phyloP scores from a whole-genome alignment of 1,284 basidiomycete genomes.

The Clitocybe nebularis region DNA sequence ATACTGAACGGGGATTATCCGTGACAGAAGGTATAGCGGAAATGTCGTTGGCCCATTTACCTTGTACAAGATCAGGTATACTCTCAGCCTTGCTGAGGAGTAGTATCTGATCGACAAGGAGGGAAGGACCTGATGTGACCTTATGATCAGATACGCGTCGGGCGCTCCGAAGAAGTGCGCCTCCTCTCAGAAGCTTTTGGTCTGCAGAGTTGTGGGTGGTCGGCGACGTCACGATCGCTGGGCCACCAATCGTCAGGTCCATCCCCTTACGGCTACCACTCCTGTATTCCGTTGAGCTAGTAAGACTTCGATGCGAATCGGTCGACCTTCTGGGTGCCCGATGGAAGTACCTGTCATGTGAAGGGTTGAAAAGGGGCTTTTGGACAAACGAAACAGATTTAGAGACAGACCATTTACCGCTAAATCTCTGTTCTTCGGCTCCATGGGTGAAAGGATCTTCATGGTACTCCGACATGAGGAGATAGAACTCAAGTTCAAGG shows the following conservation, averaged over 20 bases:
- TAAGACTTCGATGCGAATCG: constrained; percentile 34
- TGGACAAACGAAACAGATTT: background rate
- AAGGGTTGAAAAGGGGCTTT: constrained; percentile 1
- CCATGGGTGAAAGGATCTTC: constrained; percentile 74
- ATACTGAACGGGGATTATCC: constrained; percentile 17
- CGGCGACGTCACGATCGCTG: constrained; percentile 13
- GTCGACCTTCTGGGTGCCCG: constrained; percentile 50
- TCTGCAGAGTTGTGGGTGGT: constrained; percentile 7
- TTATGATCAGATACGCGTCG: constrained; percentile 42
- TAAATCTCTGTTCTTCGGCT: constrained; percentile 54
- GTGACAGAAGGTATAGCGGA: constrained; percentile 38
- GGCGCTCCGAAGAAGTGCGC: constrained; percentile 61
- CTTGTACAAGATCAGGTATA: constrained; percentile 52
- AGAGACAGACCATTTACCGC: constrained; percentile 54
- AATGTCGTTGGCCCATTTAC: constrained; percentile 51
- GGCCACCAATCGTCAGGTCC: constrained; percentile 62
- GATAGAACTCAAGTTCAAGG: constrained; percentile 70
- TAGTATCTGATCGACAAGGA: constrained; percentile 70
- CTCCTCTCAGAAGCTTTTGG: constrained; percentile 42
- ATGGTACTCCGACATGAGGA: constrained; percentile 50
- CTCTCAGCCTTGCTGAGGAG: constrained; percentile 38
- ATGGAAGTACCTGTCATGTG: constrained; percentile 70
- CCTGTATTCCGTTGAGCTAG: constrained; percentile 50
- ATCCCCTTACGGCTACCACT: constrained; percentile 72
- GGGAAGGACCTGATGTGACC: constrained; percentile 67